These are phyloP conservation scores for Ascodesmis nigricans DNA, from an alignment of 495 filamentous ascomycete genomes.

Conservation along the genomic window DNA sequence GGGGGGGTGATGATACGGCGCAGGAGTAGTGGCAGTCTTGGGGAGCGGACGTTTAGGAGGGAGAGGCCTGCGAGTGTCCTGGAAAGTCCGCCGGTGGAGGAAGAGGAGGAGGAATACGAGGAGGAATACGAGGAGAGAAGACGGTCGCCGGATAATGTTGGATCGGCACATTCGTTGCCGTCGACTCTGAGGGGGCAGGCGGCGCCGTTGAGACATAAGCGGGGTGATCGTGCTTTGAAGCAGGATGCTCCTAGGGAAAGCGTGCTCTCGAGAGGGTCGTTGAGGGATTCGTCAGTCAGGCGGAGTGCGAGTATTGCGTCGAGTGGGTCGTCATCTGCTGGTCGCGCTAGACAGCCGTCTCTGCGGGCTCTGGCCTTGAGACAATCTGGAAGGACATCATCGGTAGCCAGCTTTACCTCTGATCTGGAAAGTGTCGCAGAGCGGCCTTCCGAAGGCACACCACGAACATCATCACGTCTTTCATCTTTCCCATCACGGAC, in stretches of 20 bases:
- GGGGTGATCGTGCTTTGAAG: neutral
- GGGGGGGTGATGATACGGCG: conserved; percentile 2
- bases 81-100: conserved; percentile 1
- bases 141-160: neutral
- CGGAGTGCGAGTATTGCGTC: neutral
- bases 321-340: neutral
- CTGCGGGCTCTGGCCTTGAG: neutral
- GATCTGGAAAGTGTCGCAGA: conserved; percentile 16
- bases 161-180: neutral
- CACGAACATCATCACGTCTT: too few species aligned
- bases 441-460: too few species aligned
- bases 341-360: too few species aligned
- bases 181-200: neutral
- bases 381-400: neutral
- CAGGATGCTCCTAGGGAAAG: neutral
- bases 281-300: too few species aligned
- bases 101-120: conserved; percentile 1
- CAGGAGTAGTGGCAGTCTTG: conserved; percentile 8
- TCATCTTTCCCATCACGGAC: too few species aligned
- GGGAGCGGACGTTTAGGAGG: conserved; percentile 8
- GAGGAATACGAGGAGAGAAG: conserved; percentile 1
- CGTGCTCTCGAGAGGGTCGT: conserved; percentile 1
- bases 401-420: neutral
- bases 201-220: neutral
- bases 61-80: neutral